These are phyloP conservation scores for Nothopassalora personata DNA, from an alignment of 2,329 filamentous ascomycete species.

Conservation along the genomic window DNA sequence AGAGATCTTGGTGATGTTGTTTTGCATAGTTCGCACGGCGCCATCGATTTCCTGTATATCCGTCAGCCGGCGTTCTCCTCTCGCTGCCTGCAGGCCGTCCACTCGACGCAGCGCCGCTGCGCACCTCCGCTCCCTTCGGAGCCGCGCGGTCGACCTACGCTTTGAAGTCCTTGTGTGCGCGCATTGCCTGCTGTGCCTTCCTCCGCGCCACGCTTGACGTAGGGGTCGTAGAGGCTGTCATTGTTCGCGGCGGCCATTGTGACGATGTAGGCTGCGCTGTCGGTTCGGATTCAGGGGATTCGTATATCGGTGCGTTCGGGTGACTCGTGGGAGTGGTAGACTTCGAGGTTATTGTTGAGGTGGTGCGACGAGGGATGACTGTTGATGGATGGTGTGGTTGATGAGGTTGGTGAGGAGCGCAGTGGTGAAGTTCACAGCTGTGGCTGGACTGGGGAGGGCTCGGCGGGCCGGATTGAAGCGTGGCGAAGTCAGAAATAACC, in stretches of 20 bases:
- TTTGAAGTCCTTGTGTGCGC: slow-evolving; percentile 23
- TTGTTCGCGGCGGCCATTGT: slow-evolving; percentile 20
- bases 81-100: slow-evolving; percentile 2
- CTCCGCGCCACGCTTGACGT: slow-evolving; percentile 24
- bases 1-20: slow-evolving; percentile 96
- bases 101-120: background rate
- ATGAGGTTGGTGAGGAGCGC: slow-evolving; percentile 1
- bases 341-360: background rate
- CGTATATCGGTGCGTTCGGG: background rate
- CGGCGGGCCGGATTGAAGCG: background rate
- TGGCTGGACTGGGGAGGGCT: background rate
- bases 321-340: background rate
- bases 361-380: background rate
- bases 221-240: slow-evolving; percentile 24
- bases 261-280: slow-evolving; percentile 4
- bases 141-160: slow-evolving; percentile 12
- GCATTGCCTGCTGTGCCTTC: slow-evolving; percentile 3
- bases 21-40: slow-evolving; percentile 88
- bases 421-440: background rate
- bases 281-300: slow-evolving; percentile 10
- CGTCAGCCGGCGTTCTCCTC: slow-evolving; percentile 6
- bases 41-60: slow-evolving; percentile 83
- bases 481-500: background rate
- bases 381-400: background rate
- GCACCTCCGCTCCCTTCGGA: background rate